phyloP scores from a whole-genome alignment of 371 early-diverging fungal genomes.

The Vairimorpha ceranae region DNA sequence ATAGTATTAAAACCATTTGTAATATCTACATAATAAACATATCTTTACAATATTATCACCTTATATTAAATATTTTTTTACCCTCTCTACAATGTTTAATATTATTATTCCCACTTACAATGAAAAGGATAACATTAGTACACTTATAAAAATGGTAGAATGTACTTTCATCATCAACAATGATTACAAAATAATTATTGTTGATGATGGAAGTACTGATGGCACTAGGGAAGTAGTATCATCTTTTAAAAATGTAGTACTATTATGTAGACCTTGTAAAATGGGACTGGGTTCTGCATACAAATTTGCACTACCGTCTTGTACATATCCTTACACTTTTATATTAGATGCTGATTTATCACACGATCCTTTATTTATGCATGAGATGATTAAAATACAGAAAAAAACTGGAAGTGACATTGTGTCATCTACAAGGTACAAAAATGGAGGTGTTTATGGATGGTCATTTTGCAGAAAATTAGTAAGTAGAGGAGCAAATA shows the following conservation, averaged over 20 bases:
- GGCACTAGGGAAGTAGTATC: constrained; percentile 85
- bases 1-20: too few species aligned
- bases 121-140: constrained; percentile 86
- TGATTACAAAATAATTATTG: constrained; percentile 86
- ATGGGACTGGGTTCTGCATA: constrained; percentile 92
- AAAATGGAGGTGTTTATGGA: constrained; percentile 83
- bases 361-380: constrained; percentile 91
- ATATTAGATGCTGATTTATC: constrained; percentile 99
- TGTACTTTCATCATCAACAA: constrained; percentile 71
- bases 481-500: constrained; percentile 90
- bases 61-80: too few species aligned
- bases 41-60: too few species aligned
- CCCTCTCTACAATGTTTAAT: constrained; percentile 46
- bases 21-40: too few species aligned
- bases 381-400: constrained; percentile 68
- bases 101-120: constrained; percentile 85
- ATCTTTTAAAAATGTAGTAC: constrained; percentile 66
- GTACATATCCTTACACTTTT: constrained; percentile 82
- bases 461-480: constrained; percentile 93
- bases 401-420: constrained; percentile 75
- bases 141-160: constrained; percentile 79
- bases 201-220: constrained; percentile 96
- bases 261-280: constrained; percentile 84
- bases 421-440: constrained; percentile 80
- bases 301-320: constrained; percentile 80